These are phyloP conservation scores for Fomitopsis pinicola DNA, from an alignment of 1,284 basidiomycete genomes.

Conservation along the genomic window DNA sequence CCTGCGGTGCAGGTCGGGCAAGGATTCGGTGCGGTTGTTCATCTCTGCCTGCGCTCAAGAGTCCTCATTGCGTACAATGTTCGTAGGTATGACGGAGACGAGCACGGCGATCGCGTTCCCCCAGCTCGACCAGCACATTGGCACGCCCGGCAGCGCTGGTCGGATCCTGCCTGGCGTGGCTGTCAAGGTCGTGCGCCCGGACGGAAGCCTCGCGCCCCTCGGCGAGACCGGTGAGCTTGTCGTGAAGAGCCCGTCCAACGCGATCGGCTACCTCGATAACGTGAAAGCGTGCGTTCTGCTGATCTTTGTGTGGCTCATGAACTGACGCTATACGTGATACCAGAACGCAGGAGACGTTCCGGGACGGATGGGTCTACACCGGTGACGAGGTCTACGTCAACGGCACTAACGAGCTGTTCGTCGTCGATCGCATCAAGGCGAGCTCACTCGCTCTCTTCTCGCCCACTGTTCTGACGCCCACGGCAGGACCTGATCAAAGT, in stretches of 20 bases:
- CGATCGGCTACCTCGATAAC: conserved; percentile 38
- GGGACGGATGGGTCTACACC: conserved; percentile 41
- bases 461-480: not conserved
- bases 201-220: conserved; percentile 34
- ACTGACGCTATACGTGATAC: conserved; percentile 23
- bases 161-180: conserved; percentile 33
- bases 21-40: conserved; percentile 47
- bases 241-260: conserved; percentile 35
- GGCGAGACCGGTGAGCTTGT: conserved; percentile 41
- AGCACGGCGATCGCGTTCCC: conserved; percentile 40
- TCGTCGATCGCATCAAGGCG: conserved; percentile 44
- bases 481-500: conserved; percentile 59
- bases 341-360: conserved; percentile 32
- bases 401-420: conserved; percentile 36
- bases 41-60: not conserved
- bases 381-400: conserved; percentile 41
- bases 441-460: not conserved
- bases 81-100: conserved; percentile 42
- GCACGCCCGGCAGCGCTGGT: conserved; percentile 34
- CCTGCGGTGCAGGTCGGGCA: conserved; percentile 61
- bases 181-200: conserved; percentile 36
- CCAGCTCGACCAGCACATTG: conserved; percentile 18
- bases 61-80: no score
- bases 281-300: conserved; percentile 32
- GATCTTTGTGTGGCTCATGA: not conserved